phyloP scores from a whole-genome alignment of 2,329 filamentous ascomycete genomes.

The Apiospora hydei region DNA sequence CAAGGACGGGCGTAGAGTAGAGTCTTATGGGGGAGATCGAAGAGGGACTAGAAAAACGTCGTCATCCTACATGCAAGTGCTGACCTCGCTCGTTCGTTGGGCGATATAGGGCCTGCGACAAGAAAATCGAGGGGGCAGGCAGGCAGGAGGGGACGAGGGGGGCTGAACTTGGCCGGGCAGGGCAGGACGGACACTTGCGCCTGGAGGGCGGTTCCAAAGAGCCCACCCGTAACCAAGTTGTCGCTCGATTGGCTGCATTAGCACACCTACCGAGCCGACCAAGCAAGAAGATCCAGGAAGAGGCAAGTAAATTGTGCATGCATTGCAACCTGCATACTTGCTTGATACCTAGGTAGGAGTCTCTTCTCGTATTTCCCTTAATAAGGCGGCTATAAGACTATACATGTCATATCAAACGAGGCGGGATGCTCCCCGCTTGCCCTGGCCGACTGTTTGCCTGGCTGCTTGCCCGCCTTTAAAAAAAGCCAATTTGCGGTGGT shows the following conservation, averaged over 20 bases:
- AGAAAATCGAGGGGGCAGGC: constrained; percentile 12
- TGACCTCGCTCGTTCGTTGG: constrained; percentile 1
- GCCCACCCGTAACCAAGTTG: background rate
- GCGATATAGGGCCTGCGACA: constrained; percentile 17
- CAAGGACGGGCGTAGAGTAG: constrained; percentile 15
- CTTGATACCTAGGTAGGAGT: background rate
- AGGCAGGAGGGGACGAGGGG: background rate
- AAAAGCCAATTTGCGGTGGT: background rate
- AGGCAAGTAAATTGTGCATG: constrained; percentile 18
- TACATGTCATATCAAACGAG: background rate
- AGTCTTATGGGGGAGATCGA: background rate
- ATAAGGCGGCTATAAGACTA: background rate
- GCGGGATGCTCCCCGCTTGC: background rate
- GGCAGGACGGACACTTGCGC: no score
- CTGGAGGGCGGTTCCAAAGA: no score
- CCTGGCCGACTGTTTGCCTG: background rate
- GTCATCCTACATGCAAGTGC: constrained; percentile 19
- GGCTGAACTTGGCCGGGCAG: constrained; percentile 9
- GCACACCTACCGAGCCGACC: constrained; percentile 1
- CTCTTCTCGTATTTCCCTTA: constrained; percentile 5
- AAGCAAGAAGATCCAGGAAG: constrained; percentile 16
- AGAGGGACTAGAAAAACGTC: constrained; percentile 17
- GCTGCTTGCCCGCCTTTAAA: background rate
- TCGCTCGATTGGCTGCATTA: constrained; percentile 16
- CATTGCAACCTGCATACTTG: constrained; percentile 19